phyloP scores from a whole-genome alignment of 352 stramenopile species.

The Globisporangium paroecandrum region DNA sequence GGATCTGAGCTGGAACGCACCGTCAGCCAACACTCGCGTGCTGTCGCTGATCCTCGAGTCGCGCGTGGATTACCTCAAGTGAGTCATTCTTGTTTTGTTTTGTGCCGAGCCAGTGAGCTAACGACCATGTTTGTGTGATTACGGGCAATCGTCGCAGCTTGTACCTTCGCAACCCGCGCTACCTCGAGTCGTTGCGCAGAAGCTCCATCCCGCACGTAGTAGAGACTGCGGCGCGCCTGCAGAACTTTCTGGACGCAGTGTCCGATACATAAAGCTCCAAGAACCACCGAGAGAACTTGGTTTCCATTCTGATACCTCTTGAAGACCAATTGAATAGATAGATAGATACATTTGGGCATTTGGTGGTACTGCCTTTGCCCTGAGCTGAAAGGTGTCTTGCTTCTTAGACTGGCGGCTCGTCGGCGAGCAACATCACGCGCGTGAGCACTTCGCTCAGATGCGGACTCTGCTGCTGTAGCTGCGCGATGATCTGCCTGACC shows the following conservation, averaged over 20 bases:
- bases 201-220: slow-evolving; percentile 28
- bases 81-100: slow-evolving; percentile 11
- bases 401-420: slow-evolving; percentile 43
- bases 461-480: slow-evolving; percentile 62
- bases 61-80: slow-evolving; percentile 54
- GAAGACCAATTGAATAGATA: too few species aligned
- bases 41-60: slow-evolving; percentile 24
- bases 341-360: neutral
- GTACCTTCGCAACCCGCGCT: slow-evolving; percentile 38
- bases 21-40: slow-evolving; percentile 15
- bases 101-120: neutral
- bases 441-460: slow-evolving; percentile 83
- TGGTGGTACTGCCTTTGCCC: neutral
- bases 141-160: slow-evolving; percentile 25
- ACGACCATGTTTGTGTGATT: slow-evolving; percentile 1
- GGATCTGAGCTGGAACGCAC: slow-evolving; percentile 29
- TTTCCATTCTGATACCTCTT: neutral
- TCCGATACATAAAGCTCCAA: slow-evolving; percentile 6
- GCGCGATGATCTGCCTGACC: slow-evolving; percentile 57
- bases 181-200: slow-evolving; percentile 21
- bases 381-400: neutral
- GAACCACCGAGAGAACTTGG: neutral
- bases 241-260: slow-evolving; percentile 30
- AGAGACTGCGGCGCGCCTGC: slow-evolving; percentile 27
- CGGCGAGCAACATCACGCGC: slow-evolving; percentile 73